Conservation (phyloP, 768 basidiomycete genomes). For the Strobilomyces echinocephalus region DNA sequence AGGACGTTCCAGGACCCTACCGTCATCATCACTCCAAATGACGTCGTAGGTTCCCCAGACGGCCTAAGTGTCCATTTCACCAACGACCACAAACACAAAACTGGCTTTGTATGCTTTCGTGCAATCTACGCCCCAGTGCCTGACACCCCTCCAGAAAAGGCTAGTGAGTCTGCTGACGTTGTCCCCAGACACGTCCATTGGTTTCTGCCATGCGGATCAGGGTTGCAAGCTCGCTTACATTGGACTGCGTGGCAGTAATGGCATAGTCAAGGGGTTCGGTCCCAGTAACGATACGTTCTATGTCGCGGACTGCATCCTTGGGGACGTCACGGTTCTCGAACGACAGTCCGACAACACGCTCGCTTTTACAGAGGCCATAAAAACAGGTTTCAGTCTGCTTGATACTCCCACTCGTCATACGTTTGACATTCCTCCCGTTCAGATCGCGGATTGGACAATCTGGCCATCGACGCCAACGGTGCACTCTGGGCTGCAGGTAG, state of each 20-base stretch:
- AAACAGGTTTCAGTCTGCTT: constrained; percentile 39
- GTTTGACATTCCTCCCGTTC: constrained; percentile 4
- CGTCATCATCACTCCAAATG: constrained; percentile 62
- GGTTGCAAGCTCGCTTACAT: constrained; percentile 59
- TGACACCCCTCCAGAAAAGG: constrained; percentile 17
- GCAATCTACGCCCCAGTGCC: not conserved
- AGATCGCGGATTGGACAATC: constrained; percentile 58
- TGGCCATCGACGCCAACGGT: constrained; percentile 55
- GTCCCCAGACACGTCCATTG: constrained; percentile 44
- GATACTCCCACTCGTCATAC: not conserved
- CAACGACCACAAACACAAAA: constrained; percentile 58
- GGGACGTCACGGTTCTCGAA: constrained; percentile 51
- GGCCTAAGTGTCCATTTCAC: constrained; percentile 66
- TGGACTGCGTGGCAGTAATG: constrained; percentile 54
- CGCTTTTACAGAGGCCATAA: constrained; percentile 47
- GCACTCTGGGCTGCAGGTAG: constrained; percentile 60
- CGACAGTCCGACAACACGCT: constrained; percentile 56
- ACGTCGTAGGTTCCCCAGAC: constrained; percentile 61
- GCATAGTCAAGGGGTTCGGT: constrained; percentile 45
- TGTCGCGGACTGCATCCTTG: constrained; percentile 43
- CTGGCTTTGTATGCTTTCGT: constrained; percentile 43
- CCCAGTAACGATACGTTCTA: constrained; percentile 58
- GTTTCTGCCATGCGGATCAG: constrained; percentile 55
- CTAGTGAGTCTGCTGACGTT: constrained; percentile 29
- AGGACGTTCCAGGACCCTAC: constrained; percentile 50